Percentiles rank a stretch among this genome's conserved stretches.
Conservation (phyloP, 805 yeast genomes). For the Wickerhamomyces sydowiorum region DNA sequence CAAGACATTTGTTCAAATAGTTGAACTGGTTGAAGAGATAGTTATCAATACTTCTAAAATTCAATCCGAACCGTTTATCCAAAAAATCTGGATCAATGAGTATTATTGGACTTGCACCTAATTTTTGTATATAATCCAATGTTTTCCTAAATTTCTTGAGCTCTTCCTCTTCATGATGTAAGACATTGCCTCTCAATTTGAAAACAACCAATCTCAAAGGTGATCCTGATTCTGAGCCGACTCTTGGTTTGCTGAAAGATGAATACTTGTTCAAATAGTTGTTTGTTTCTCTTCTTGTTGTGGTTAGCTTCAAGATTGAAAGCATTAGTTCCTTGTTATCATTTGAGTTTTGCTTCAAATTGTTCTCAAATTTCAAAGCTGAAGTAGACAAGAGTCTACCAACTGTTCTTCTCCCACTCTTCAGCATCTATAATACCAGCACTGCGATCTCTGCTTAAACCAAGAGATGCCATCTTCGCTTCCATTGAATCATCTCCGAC, state of each 20-base stretch:
- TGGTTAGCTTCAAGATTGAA: conserved; percentile 81
- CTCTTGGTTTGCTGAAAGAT: conserved; percentile 31
- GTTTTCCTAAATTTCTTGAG: conserved; percentile 13
- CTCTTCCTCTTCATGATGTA: conserved; percentile 8
- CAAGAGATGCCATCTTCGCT: too few species aligned
- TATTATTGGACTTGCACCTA: conserved; percentile 18
- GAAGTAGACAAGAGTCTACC: neutral
- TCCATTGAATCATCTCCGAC: too few species aligned
- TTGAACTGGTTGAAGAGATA: conserved; percentile 16
- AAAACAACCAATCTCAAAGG: conserved; percentile 21
- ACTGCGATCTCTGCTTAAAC: too few species aligned
- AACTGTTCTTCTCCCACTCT: neutral
- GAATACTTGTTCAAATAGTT: conserved; percentile 71
- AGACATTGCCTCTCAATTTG: conserved; percentile 22
- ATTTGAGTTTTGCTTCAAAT: conserved; percentile 21
- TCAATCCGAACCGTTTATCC: conserved; percentile 12
- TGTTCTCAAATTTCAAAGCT: conserved; percentile 1
- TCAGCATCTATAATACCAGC: too few species aligned
- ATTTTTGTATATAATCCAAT: conserved; percentile 15
- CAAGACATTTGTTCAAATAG: conserved; percentile 6
- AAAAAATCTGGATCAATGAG: conserved; percentile 21
- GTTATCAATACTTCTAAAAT: conserved; percentile 11
- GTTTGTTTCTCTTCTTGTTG: conserved; percentile 88
- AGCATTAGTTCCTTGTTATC: conserved; percentile 68
- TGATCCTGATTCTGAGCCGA: conserved; percentile 24